phyloP scores from a whole-genome alignment of 2,329 filamentous ascomycete species.

The Drechslera avenae region DNA sequence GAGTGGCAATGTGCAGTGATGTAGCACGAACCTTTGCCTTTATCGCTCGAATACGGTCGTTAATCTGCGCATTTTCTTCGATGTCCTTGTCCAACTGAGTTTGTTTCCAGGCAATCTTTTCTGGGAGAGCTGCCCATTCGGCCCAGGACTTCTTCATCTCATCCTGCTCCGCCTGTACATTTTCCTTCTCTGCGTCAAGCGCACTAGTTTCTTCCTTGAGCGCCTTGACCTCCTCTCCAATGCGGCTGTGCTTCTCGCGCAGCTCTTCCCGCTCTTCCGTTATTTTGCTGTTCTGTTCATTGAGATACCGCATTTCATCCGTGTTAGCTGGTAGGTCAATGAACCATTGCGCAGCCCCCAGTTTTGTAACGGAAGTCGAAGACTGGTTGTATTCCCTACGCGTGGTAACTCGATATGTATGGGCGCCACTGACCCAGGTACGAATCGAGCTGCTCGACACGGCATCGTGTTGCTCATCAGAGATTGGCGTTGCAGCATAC shows the following conservation, averaged over 20 bases:
- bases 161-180: conserved; percentile 66
- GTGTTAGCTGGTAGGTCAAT: conserved; percentile 76
- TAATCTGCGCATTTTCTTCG: conserved; percentile 50
- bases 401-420: conserved; percentile 62
- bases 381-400: conserved; percentile 81
- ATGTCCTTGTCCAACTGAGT: conserved; percentile 52
- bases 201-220: conserved; percentile 28
- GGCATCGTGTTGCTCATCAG: conserved; percentile 69
- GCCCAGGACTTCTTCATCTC: conserved; percentile 69
- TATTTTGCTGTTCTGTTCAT: conserved; percentile 55
- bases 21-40: conserved; percentile 44
- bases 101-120: conserved; percentile 63
- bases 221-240: conserved; percentile 37
- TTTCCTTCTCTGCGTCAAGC: conserved; percentile 20
- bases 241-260: conserved; percentile 27
- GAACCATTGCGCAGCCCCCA: conserved; percentile 71
- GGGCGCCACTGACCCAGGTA: conserved; percentile 71
- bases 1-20: conserved; percentile 48
- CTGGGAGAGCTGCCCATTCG: conserved; percentile 69
- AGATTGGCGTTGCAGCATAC: conserved; percentile 67
- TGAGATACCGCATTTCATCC: conserved; percentile 65
- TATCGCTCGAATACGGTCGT: conserved; percentile 57
- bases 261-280: conserved; percentile 49
- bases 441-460: conserved; percentile 65
- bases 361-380: conserved; percentile 68